A percentile compares a stretch with the other conserved stretches of the same genome.
Evolutionary conservation across 768 basidiomycete species (phyloP).

Genomic region (Krasilnikovozyma curviuscula): DNA sequence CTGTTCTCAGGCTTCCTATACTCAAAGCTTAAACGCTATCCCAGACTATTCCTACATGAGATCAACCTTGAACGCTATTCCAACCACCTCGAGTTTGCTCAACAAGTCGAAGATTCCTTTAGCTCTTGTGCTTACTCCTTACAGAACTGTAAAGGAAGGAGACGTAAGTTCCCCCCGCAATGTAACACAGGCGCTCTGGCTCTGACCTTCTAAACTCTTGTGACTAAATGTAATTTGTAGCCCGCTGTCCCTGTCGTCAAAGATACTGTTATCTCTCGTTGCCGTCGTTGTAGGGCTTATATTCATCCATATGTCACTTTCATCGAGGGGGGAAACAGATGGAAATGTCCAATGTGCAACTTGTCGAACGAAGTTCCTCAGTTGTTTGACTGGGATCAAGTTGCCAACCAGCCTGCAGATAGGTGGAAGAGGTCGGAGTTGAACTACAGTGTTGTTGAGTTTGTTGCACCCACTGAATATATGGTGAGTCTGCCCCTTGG

Average conservation of each 20-base stretch:
- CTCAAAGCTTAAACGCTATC: constrained; percentile 57
- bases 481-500: constrained; percentile 39
- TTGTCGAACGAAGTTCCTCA: constrained; percentile 97
- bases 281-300: constrained; percentile 85
- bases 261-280: constrained; percentile 88
- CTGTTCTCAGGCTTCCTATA: constrained; percentile 38
- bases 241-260: constrained; percentile 71
- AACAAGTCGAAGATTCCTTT: constrained; percentile 80
- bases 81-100: constrained; percentile 68
- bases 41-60: constrained; percentile 84
- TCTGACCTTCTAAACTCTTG: too few species aligned
- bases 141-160: constrained; percentile 55
- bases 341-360: constrained; percentile 99
- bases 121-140: constrained; percentile 72
- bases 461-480: constrained; percentile 93
- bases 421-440: constrained; percentile 85
- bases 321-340: constrained; percentile 93
- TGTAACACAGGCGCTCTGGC: too few species aligned
- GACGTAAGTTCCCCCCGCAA: constrained; percentile 32
- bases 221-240: too few species aligned
- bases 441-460: constrained; percentile 86
- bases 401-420: constrained; percentile 80
- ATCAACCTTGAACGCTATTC: constrained; percentile 75
- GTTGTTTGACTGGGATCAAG: constrained; percentile 95
- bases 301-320: constrained; percentile 97